Percentiles rank a stretch among this genome's conserved stretches.
These are phyloP conservation scores for Ambrosiella beaveri DNA, from an alignment of 2,329 filamentous ascomycete genomes.

Conservation along the genomic window DNA sequence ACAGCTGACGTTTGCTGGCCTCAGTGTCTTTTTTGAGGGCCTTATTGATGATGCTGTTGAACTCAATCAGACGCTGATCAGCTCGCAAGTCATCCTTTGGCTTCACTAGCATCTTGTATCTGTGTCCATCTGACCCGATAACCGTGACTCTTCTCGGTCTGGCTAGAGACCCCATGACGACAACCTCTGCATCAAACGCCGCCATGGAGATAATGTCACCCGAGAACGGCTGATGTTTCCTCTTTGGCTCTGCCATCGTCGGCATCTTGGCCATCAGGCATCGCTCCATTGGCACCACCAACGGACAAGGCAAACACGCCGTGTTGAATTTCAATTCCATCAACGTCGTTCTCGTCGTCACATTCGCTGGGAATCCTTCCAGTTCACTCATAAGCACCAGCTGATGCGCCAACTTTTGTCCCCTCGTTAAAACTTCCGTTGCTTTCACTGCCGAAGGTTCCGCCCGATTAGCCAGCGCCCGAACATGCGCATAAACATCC, in stretches of 20 bases:
- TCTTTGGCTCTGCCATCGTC: constrained; percentile 42
- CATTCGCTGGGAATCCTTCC: constrained; percentile 52
- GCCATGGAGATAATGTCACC: constrained; percentile 70
- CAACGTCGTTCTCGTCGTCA: constrained; percentile 53
- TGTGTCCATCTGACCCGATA: constrained; percentile 71
- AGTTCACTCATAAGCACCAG: constrained; percentile 66
- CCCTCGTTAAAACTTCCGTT: constrained; percentile 53
- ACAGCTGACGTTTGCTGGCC: constrained; percentile 73
- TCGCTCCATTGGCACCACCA: constrained; percentile 79
- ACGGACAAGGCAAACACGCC: constrained; percentile 61
- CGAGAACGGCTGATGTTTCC: constrained; percentile 73
- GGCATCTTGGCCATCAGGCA: constrained; percentile 73
- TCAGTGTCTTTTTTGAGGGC: constrained; percentile 84
- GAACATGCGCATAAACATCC: constrained; percentile 19
- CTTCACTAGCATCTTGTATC: constrained; percentile 85
- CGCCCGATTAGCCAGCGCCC: constrained; percentile 18
- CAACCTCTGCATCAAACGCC: constrained; percentile 68
- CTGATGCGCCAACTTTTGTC: constrained; percentile 69
- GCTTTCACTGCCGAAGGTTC: constrained; percentile 18
- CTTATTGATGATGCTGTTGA: constrained; percentile 95
- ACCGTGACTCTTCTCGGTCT: constrained; percentile 82
- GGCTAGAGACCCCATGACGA: constrained; percentile 79
- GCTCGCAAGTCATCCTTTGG: constrained; percentile 96
- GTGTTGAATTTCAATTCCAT: constrained; percentile 65
- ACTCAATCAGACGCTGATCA: constrained; percentile 97